Conservation (phyloP, 78 protist species). For the Pigoraptor vietnamica region DNA sequence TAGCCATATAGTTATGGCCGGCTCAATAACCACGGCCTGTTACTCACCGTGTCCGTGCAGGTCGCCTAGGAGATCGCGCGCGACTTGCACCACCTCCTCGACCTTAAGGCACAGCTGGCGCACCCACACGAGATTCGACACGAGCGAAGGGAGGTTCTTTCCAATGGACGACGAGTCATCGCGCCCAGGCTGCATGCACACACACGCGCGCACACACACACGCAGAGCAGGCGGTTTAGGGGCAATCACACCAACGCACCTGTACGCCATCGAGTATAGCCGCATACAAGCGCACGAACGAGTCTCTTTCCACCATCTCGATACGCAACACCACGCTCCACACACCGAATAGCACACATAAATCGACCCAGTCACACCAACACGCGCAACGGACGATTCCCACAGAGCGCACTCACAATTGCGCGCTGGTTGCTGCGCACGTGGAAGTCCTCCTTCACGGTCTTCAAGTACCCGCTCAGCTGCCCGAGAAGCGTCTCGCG, state of each 20-base stretch:
- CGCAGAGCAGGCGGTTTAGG: no score
- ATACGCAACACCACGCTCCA: neutral
- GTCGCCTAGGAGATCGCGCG: slow-evolving; percentile 7
- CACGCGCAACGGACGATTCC: no score
- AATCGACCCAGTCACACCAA: no score
- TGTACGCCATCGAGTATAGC: no score
- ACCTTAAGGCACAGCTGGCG: slow-evolving; percentile 17
- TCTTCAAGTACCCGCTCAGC: neutral
- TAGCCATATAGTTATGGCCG: no score
- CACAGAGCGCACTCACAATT: neutral
- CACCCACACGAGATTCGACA: slow-evolving; percentile 14
- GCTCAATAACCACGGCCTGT: no score
- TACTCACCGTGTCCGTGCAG: neutral
- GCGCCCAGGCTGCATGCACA: neutral
- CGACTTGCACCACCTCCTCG: neutral
- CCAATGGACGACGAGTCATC: neutral
- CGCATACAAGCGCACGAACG: no score
- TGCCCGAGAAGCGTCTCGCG: slow-evolving; percentile 28
- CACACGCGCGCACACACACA: no score
- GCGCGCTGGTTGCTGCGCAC: neutral
- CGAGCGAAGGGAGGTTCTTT: slow-evolving; percentile 17
- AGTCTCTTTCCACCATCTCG: no score
- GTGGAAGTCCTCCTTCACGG: neutral
- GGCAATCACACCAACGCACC: no score
- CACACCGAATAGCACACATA: no score